Base-by-base conservation (phyloP, 2,329 filamentous ascomycete genomes). In the Penicillium vulpinum region DNA sequence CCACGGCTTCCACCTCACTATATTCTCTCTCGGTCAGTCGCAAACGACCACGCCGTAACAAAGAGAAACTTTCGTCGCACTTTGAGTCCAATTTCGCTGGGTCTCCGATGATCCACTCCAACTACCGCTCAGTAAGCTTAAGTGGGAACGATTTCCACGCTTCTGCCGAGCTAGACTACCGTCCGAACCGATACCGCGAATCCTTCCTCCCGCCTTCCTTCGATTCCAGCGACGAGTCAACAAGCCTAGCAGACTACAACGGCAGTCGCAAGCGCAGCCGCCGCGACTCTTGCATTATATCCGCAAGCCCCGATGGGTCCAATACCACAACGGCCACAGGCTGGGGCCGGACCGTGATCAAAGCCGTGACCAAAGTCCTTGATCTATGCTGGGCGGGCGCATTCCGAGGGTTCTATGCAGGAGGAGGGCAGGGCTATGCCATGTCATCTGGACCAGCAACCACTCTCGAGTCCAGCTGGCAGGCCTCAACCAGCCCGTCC, bases 381-480 rank as follows among this genome's bases (percentile, higher is more conserved):
- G 85, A 92, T 64, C 94, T 96, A 67, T 96, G 92, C 77, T 90
- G 80, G 71, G 73, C 78, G 4, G 78, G 71, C 24, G 85, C 89
- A 0, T 95, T 97, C 68, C 83, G 84, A 53, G 92, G 92, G 0
- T 97, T 97, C 72, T 87, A 92, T 60, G 91, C 92, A 13, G 93
- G 92, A 8, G 91, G 89, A 3, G 93, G 92, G 9, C 81, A 80
- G 58, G 86, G 85, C 26, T 96, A 92, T 68, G 78, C 83, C 7
- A 77, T 90, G 63, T 71, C 79, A 26, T 57, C 70, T 49, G 69
- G 61, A 41, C 54, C 59, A 33, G 48, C 58, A 50, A 48, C 58
- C 28, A 60, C 58, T 9, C 56, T 67, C 5, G 63, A 68, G 40
- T 51, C 69, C 47, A 71, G 58, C 21, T 70, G 73, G 70, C 66